These are phyloP conservation scores for Mercurialis annua DNA, from an alignment of 345 rosid genomes.

Conservation along the genomic window DNA sequence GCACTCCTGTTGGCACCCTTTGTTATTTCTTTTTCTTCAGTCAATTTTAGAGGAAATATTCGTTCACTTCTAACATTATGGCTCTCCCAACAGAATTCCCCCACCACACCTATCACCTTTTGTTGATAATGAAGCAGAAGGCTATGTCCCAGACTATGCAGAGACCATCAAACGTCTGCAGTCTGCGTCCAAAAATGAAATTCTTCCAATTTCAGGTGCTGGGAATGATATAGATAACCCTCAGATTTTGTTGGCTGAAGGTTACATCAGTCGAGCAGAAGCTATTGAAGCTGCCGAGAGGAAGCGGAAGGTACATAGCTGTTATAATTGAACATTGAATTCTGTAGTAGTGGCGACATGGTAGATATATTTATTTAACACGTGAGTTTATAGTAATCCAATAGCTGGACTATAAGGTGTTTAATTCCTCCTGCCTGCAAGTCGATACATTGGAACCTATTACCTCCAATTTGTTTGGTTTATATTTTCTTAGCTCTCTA, in stretches of 20 bases:
- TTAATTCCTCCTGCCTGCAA: neutral
- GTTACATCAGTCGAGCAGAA: constrained; percentile 63
- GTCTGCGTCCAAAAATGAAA: constrained; percentile 73
- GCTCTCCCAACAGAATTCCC: constrained; percentile 47
- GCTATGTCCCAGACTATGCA: constrained; percentile 88
- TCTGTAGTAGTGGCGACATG: neutral
- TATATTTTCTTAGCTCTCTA: neutral
- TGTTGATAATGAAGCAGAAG: constrained; percentile 85
- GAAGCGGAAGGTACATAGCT: constrained; percentile 48
- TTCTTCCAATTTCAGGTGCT: constrained; percentile 81
- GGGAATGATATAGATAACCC: constrained; percentile 74
- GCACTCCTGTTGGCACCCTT: neutral
- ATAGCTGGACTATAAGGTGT: neutral
- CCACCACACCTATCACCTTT: constrained; percentile 93
- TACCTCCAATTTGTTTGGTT: neutral
- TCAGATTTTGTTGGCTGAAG: constrained; percentile 65
- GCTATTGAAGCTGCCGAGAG: constrained; percentile 70
- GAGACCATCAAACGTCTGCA: constrained; percentile 67
- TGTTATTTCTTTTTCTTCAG: neutral
- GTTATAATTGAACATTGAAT: neutral
- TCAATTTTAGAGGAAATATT: neutral
- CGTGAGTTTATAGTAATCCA: neutral
- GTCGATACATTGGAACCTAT: neutral
- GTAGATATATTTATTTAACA: neutral
- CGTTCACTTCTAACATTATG: neutral